Base-by-base conservation (phyloP, 1,139 yeast genomes). In the Magnusiomyces magnusii region DNA sequence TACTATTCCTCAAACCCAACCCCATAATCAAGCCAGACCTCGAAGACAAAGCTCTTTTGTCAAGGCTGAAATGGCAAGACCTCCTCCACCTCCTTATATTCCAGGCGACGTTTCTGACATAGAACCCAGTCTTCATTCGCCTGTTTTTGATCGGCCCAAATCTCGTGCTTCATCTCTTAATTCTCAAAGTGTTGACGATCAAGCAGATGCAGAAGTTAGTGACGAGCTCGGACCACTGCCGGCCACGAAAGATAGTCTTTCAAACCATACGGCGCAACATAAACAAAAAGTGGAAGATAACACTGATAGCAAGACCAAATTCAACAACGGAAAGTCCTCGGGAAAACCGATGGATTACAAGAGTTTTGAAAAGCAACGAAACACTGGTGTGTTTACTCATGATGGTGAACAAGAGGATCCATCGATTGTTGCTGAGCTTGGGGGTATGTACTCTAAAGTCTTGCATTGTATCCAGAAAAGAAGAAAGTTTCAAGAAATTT, bases 391-490 rank as follows among this genome's bases (percentile, higher is more conserved):
- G 56, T 63, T 69, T 64, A 53, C 63, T 47, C 61, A 65, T 24
- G 60, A 64, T 17, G 68, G 66, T 9, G 64, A 62, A 9, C 64
- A 65, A 39, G 93, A 86, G 56, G 82, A 80, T 64, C 87, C 85
- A 57, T 85, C 83, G 27, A 79, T 85, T 63, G 81, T 88, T 15
- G 79, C 81, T 58, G 95, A 87, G 63, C 75, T 95, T 62, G 77
- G 85, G 58, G 83, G 80, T 54, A 80, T 93, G 67, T 93, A 86
- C 70, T 71, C 79, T 31, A 84, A 87, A 62, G 88, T 95, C 39
- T 82, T 83, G 62, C 76, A 78, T 47, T 88, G 97, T 69, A 79
- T 93, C 62, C 85, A 82, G 24, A 71, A 88, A 61, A 84, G 99
- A 70, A 85, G 82, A 66, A 87, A 85, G 70, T 95, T 92, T 70